Conservation (phyloP, 2,329 filamentous ascomycete species). For the Graphium sp. region DNA sequence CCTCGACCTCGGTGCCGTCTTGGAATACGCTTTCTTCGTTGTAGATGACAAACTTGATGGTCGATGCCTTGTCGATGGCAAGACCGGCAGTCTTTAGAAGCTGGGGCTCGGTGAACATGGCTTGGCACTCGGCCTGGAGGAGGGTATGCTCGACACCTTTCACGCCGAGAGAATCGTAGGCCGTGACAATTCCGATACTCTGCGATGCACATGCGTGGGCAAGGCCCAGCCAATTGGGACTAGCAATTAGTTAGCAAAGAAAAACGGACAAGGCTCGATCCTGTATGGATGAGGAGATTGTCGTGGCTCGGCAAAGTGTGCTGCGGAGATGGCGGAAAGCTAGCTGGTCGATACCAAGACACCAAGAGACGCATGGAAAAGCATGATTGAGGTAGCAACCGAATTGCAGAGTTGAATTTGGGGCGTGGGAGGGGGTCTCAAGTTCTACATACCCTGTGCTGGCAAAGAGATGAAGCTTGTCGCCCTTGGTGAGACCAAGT, state of each 20-base stretch:
- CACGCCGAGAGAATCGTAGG: conserved; percentile 82
- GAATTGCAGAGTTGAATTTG: conserved; percentile 1
- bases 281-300: too few relatives aligned
- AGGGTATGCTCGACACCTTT: conserved; percentile 76
- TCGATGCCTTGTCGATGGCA: conserved; percentile 37
- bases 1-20: conserved; percentile 30
- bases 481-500: conserved; percentile 49
- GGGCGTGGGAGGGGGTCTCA: too few relatives aligned
- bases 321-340: too few relatives aligned
- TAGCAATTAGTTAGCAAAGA: conserved; percentile 13
- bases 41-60: conserved; percentile 44
- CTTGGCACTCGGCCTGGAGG: conserved; percentile 59
- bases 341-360: neutral
- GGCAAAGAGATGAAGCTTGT: conserved; percentile 68
- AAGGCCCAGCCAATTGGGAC: conserved; percentile 68
- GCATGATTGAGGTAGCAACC: neutral
- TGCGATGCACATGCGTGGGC: conserved; percentile 68
- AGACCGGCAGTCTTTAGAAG: conserved; percentile 44
- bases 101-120: conserved; percentile 77
- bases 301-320: too few relatives aligned
- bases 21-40: conserved; percentile 39
- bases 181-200: conserved; percentile 81
- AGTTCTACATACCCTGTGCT: conserved; percentile 62
- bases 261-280: neutral
- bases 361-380: neutral